phyloP scores from a whole-genome alignment of 805 yeast genomes.

The Cyberlindnera xylosilytica region DNA sequence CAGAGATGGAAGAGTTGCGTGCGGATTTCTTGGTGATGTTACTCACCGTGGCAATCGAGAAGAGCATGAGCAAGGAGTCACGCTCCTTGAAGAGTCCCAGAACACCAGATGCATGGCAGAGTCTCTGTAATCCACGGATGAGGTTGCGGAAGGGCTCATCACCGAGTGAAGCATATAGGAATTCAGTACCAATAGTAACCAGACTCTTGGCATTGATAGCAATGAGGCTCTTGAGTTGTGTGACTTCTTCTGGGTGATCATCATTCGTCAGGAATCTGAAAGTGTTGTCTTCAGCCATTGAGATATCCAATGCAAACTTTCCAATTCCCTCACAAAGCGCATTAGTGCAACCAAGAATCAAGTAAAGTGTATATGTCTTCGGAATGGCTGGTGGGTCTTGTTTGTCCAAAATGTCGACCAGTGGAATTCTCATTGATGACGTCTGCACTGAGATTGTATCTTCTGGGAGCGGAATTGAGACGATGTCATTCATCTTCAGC shows the following conservation, averaged over 20 bases:
- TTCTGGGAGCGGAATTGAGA: conserved; percentile 23
- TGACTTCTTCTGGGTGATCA: conserved; percentile 7
- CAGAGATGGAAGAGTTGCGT: conserved; percentile 44
- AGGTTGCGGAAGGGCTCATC: conserved; percentile 63
- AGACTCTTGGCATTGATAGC: conserved; percentile 37
- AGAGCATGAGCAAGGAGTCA: conserved; percentile 51
- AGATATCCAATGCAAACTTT: conserved; percentile 42
- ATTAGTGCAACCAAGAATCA: conserved; percentile 52
- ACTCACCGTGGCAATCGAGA: conserved; percentile 43
- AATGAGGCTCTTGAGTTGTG: conserved; percentile 27
- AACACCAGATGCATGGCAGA: conserved; percentile 80
- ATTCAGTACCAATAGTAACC: conserved; percentile 44
- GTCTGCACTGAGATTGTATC: conserved; percentile 39
- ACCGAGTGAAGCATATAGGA: conserved; percentile 66
- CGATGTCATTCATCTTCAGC: conserved; percentile 33
- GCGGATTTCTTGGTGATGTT: conserved; percentile 32
- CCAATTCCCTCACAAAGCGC: conserved; percentile 69
- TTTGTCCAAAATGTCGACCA: conserved; percentile 79
- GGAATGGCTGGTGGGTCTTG: conserved; percentile 70
- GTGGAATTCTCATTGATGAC: conserved; percentile 49
- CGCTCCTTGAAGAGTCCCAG: conserved; percentile 55
- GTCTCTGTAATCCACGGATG: conserved; percentile 72
- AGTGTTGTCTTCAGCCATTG: conserved; percentile 22
- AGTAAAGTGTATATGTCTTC: conserved; percentile 54
- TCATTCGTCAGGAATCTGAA: conserved; percentile 18